A percentile compares a stretch with the other conserved stretches of the same genome.
phyloP scores from a whole-genome alignment of 306 rosid species.

The Parietaria judaica region DNA sequence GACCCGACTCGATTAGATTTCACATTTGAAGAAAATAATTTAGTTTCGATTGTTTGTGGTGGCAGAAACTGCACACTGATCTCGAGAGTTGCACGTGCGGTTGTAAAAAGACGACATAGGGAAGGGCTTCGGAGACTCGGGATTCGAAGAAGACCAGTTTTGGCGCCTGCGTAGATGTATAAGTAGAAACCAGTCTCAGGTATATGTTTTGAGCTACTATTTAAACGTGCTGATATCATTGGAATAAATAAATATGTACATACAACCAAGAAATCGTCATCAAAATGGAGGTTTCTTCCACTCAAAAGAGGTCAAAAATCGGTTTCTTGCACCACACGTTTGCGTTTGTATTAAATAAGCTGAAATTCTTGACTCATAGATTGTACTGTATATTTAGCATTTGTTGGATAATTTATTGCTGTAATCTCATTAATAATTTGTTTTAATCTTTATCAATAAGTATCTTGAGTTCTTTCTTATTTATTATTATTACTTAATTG shows the following conservation, averaged over 20 bases:
- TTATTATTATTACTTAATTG: no score
- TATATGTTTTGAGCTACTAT: slow-evolving; percentile 1
- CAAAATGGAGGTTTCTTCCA: slow-evolving; percentile 5
- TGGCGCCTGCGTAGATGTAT: slow-evolving; percentile 23
- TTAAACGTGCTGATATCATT: background rate
- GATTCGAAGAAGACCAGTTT: slow-evolving; percentile 26
- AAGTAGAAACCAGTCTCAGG: slow-evolving; percentile 9
- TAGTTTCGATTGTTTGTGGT: background rate
- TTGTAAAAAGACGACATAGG: slow-evolving; percentile 38
- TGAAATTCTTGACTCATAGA: background rate
- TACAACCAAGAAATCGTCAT: slow-evolving; percentile 4
- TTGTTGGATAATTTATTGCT: no score
- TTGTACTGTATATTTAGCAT: background rate
- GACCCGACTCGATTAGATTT: no score
- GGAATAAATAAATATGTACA: slow-evolving; percentile 8
- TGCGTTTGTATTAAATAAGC: background rate
- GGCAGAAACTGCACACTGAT: slow-evolving; percentile 69
- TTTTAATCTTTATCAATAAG: no score
- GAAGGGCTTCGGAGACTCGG: slow-evolving; percentile 4
- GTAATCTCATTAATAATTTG: no score
- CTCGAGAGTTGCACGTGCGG: slow-evolving; percentile 78
- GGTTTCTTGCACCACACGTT: no score
- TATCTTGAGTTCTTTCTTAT: no score
- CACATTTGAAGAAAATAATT: no score
- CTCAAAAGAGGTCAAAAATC: background rate